These are phyloP conservation scores for Colletotrichum eremochloae DNA, from an alignment of 2,329 filamentous ascomycete species.

Conservation along the genomic window DNA sequence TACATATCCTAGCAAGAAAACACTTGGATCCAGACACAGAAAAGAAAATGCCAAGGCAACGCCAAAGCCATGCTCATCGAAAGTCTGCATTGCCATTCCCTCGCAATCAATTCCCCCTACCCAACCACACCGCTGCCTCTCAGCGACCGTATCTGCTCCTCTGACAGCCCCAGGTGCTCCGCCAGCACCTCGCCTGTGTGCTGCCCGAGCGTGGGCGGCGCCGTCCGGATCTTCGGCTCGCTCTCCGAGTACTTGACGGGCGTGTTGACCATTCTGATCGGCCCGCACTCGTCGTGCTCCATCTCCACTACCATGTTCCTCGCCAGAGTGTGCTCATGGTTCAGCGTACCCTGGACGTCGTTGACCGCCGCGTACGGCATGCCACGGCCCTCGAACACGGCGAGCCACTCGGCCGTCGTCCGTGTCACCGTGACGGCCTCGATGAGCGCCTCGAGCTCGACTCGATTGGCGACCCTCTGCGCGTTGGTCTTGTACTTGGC, in stretches of 20 bases:
- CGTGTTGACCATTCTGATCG: conserved; percentile 91
- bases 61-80: not conserved
- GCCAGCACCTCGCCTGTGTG: conserved; percentile 84
- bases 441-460: conserved; percentile 82
- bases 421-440: conserved; percentile 80
- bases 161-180: conserved; percentile 71
- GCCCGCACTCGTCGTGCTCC: conserved; percentile 85
- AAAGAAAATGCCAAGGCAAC: not conserved
- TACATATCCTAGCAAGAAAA: not conserved
- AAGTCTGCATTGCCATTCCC: not conserved
- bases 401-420: conserved; percentile 90
- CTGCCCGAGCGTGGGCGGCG: conserved; percentile 88
- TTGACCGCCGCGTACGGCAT: conserved; percentile 95
- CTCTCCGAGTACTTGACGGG: conserved; percentile 94
- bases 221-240: conserved; percentile 78
- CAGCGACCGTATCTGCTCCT: conserved; percentile 71
- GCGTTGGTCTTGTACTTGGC: conserved; percentile 72
- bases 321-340: conserved; percentile 86
- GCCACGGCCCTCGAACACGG: conserved; percentile 87
- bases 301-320: conserved; percentile 92
- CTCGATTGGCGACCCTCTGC: conserved; percentile 77
- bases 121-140: conserved; percentile 76
- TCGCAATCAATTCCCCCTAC: conserved; percentile 47
- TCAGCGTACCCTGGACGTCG: conserved; percentile 86
- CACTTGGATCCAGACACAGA: not conserved